Base-by-base conservation (phyloP, 202 grass and related monocot species). In the Carex sylvatica region DNA sequence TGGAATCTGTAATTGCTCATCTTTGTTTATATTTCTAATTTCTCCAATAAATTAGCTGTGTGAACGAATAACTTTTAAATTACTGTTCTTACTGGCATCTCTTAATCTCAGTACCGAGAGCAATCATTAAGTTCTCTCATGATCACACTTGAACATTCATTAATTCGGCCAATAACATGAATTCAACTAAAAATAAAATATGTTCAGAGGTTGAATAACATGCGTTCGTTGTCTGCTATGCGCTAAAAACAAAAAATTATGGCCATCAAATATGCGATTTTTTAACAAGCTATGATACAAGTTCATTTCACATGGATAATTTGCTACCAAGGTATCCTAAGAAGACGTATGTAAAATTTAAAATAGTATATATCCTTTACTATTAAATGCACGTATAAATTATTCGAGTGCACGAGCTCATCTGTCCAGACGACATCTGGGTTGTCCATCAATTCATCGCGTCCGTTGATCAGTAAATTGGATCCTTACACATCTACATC, bases 11-110 rank as follows among this genome's bases (percentile, higher is more conserved):
- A 26, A 74, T 49, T 52, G 70, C 11, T 53, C 6, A 14, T 73
- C 46, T 74, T 49, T 53, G 46, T 54, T 74, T 74, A 71, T 71
- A 46, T 26, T 18, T 74, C 47, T 74, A 30, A 54, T 53, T n/a
- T n/a, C n/a, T n/a, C n/a, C 24, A 26, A 53, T 13, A 2, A 28
- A 28, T 28, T 28, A 28, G 28, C 23, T 52, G 14, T 22, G 13
- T 23, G 2, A 11, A 51, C 12, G 14, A 2, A 51, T 26, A 26
- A 14, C 4, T 73, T 66, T 11, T 42, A 10, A n/a, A 26, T 31
- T 65, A 15, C 1, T 65, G 6, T 44, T 19, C 4, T 73, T 73
- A 28, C 44, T 52, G 70, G 5, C 4, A 72, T 18, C 16, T 69
- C 33, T 70, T 20, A 22, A 28, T 49, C 10, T 36, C 31, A 20